phyloP scores from a whole-genome alignment of 306 rosid species.

The cucumber (Cucumis sativus) region DNA sequence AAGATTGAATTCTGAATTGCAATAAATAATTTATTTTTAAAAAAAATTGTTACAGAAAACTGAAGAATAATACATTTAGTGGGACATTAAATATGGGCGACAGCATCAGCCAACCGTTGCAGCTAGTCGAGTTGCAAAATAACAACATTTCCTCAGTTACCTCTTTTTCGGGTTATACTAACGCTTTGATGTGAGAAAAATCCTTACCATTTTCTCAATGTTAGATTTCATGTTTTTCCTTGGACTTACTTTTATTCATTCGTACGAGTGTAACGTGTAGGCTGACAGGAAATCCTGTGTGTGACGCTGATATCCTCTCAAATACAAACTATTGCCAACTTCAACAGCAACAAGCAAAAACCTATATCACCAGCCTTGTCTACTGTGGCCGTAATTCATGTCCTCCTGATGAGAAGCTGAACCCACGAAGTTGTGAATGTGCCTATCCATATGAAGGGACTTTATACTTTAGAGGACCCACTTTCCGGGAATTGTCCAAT shows the following conservation, averaged over 20 bases:
- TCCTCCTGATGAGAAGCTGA: conserved; percentile 46
- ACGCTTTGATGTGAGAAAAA: conserved; percentile 49
- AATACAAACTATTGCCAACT: conserved; percentile 39
- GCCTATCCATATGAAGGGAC: conserved; percentile 77
- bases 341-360: conserved; percentile 28
- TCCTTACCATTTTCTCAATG: not conserved
- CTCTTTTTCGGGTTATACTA: conserved; percentile 28
- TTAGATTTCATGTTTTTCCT: not conserved
- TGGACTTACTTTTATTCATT: not conserved
- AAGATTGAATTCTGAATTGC: not conserved
- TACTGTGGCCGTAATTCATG: conserved; percentile 46
- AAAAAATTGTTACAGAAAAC: conserved; percentile 39
- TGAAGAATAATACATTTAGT: conserved; percentile 51
- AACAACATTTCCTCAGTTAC: conserved; percentile 47
- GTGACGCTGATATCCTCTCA: conserved; percentile 21
- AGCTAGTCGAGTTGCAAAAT: conserved; percentile 72
- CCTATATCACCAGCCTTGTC: conserved; percentile 61
- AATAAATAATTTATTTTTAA: not conserved
- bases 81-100: conserved; percentile 57
- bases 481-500: conserved; percentile 56
- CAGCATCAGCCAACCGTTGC: conserved; percentile 44
- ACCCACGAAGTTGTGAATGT: conserved; percentile 86
- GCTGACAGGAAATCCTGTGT: conserved; percentile 80
- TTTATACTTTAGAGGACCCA: conserved; percentile 63
- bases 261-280: conserved; percentile 25